Evolutionary conservation across 2,329 filamentous ascomycete species (phyloP), one percentile per base, ranked within the genome.

Genomic region (Cadophora malorum): DNA sequence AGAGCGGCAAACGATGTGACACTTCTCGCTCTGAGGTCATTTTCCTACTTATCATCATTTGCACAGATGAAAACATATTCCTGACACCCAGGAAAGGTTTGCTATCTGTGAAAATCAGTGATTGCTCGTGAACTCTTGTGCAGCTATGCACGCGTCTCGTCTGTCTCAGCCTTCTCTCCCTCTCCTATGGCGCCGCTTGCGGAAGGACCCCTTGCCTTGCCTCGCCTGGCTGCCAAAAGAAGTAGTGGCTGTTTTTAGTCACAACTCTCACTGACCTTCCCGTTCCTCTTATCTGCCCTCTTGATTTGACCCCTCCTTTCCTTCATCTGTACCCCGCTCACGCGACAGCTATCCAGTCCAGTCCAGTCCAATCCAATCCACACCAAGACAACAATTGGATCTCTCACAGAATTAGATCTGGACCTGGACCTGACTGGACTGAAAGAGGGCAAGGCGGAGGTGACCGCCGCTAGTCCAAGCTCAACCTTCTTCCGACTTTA

Each of bases 161-260:
- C n/a, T n/a, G n/a, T n/a, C n/a, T 28, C 28, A 28, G 8, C 31
- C 53, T 58, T 33, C 16, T 16, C 53, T 56, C 4, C 14, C 1
- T 33, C 33, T 59, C 9, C 21, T 38, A 6, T n/a, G 7, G 19
- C n/a, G 53, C 31, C 31, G 53, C 53, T 56, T 56, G 31, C 53
- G 53, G 53, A 35, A 16, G 28, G 31, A 16, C 21, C 53, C 52
- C 52, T 21, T 14, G 12, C 41, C 41, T 45, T 16, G 41, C 14
- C 41, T 5, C 16, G 41, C 10, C 41, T 45, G 41, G 41, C 41
- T 45, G 16, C 41, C 14, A 45, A 19, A 16, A 45, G 4, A 21
- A 9, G n/a, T 58, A 31, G 53, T 41, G 55, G 55, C 55, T 59
- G 55, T 38, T 59, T 19, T 59, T 59, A 59, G 55, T 59, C 55